phyloP scores from a whole-genome alignment of 2,329 filamentous ascomycete species.

The Lecanicillium sp. region DNA sequence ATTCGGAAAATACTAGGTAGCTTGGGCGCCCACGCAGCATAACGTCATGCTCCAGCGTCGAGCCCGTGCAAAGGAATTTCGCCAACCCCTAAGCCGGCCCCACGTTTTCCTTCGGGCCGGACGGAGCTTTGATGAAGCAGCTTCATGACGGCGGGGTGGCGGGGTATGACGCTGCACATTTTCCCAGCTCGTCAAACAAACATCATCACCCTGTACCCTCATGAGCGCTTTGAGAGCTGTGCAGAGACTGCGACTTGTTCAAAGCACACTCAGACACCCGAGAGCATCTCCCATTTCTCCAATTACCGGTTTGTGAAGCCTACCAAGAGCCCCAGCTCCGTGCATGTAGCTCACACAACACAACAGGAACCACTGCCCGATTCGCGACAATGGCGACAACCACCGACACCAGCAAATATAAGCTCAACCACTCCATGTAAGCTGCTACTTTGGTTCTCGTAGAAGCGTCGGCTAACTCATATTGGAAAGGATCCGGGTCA shows the following conservation, averaged over 20 bases:
- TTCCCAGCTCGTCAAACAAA: slow-evolving; percentile 5
- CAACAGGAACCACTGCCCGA: slow-evolving; percentile 10
- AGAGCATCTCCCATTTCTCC: background rate
- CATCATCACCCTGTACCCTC: background rate
- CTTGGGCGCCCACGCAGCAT: too few species aligned
- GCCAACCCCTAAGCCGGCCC: background rate
- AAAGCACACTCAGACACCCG: slow-evolving; percentile 3
- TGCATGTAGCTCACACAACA: background rate
- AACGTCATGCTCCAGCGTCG: too few species aligned
- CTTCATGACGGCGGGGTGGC: slow-evolving; percentile 8
- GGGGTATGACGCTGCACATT: slow-evolving; percentile 3
- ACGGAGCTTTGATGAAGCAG: background rate
- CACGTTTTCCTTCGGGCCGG: background rate
- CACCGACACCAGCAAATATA: slow-evolving; percentile 43
- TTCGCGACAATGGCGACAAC: slow-evolving; percentile 53
- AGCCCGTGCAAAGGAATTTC: background rate
- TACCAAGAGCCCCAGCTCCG: background rate
- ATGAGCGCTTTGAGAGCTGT: slow-evolving; percentile 10
- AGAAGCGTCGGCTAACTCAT: slow-evolving; percentile 9
- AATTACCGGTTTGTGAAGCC: background rate
- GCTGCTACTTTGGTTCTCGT: slow-evolving; percentile 13
- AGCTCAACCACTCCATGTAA: slow-evolving; percentile 72
- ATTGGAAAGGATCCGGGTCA: slow-evolving; percentile 70
- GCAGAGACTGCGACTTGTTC: slow-evolving; percentile 8
- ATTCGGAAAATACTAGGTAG: too few species aligned